These are phyloP conservation scores for Pezicula carpinea DNA, from an alignment of 2,329 filamentous ascomycete genomes.

Conservation along the genomic window DNA sequence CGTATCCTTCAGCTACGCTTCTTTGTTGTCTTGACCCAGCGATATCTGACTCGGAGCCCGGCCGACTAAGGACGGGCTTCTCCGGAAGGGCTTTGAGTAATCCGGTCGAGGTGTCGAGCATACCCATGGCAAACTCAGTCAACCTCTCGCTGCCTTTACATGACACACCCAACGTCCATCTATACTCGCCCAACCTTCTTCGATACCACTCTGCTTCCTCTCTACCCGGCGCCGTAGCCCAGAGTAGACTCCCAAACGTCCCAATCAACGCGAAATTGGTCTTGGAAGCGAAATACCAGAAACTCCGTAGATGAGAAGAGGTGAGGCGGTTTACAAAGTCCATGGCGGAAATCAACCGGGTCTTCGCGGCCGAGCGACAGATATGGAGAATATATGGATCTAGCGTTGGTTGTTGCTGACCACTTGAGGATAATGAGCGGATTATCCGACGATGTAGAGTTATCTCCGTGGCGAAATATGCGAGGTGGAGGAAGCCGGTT, in stretches of 20 bases:
- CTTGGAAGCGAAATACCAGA: constrained; percentile 88
- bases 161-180: constrained; percentile 89
- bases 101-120: constrained; percentile 68
- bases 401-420: constrained; percentile 38
- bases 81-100: constrained; percentile 65
- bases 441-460: constrained; percentile 89
- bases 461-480: constrained; percentile 92
- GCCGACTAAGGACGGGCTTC: constrained; percentile 62
- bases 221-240: constrained; percentile 79
- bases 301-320: constrained; percentile 78
- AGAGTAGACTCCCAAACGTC: constrained; percentile 85
- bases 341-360: constrained; percentile 90
- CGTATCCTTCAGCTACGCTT: constrained; percentile 17
- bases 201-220: constrained; percentile 95
- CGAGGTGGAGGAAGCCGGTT: constrained; percentile 78
- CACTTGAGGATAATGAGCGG: constrained; percentile 59
- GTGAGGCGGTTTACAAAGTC: constrained; percentile 94
- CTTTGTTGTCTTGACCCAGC: constrained; percentile 14
- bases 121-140: constrained; percentile 71
- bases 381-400: constrained; percentile 87
- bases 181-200: constrained; percentile 78
- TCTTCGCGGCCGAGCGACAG: constrained; percentile 89
- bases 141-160: constrained; percentile 53
- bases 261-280: constrained; percentile 93
- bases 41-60: constrained; percentile 28